phyloP scores from a whole-genome alignment of 257 asterid genomes.

The Parsonsia alboflavescens region DNA sequence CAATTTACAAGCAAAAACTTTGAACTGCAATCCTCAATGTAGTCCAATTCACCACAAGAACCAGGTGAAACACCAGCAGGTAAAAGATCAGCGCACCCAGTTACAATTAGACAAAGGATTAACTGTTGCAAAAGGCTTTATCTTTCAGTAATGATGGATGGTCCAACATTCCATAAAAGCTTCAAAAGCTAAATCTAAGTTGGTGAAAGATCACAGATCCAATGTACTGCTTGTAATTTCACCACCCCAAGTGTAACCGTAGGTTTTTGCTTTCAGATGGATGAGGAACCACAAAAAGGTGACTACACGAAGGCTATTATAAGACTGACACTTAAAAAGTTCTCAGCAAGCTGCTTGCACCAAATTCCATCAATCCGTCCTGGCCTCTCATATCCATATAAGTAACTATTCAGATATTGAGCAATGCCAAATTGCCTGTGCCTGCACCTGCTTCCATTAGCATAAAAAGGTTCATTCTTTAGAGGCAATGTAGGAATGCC shows the following conservation, averaged over 20 bases:
- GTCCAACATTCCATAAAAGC: background rate
- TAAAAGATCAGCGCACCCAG: background rate
- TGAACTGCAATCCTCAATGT: background rate
- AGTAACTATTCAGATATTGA: background rate
- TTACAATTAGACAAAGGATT: background rate
- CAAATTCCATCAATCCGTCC: background rate
- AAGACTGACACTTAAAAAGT: background rate
- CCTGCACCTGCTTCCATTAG: background rate
- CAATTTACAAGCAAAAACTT: background rate
- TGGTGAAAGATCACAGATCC: background rate
- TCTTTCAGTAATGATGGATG: background rate
- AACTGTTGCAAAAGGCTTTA: background rate
- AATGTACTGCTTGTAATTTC: background rate
- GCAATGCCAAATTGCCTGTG: background rate
- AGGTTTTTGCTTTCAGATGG: background rate
- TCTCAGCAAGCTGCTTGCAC: background rate
- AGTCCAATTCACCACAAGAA: too few species aligned
- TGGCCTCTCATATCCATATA: background rate
- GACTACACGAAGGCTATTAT: background rate
- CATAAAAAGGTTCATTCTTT: conserved; percentile 1
- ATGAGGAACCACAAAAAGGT: background rate
- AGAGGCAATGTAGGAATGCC: background rate
- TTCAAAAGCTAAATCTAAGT: background rate
- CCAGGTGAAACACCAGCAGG: background rate
- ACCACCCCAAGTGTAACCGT: background rate